A percentile compares a stretch with the other conserved stretches of the same genome.
These are phyloP conservation scores for Colletotrichum australisinense DNA, from an alignment of 2,329 filamentous ascomycete genomes.

Conservation along the genomic window DNA sequence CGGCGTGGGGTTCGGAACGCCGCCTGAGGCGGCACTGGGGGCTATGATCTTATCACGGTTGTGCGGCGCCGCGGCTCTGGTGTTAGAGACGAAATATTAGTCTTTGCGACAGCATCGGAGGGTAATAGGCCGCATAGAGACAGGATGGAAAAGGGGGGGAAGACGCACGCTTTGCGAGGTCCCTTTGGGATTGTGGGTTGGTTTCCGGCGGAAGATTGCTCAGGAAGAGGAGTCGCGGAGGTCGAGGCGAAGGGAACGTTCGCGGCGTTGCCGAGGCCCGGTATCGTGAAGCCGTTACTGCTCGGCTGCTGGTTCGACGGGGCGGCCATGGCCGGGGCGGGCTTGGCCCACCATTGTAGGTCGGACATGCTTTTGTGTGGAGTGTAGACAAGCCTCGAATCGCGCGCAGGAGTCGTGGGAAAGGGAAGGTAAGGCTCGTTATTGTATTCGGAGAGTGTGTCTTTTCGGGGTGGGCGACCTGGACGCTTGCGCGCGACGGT, in stretches of 20 bases:
- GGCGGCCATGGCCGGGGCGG: slow-evolving; percentile 2
- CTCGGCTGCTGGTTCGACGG: slow-evolving; percentile 9
- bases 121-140: not conserved
- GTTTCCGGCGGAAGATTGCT: not conserved
- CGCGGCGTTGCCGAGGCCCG: slow-evolving; percentile 29
- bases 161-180: slow-evolving; percentile 10
- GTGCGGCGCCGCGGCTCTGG: not conserved
- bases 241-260: slow-evolving; percentile 1
- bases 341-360: slow-evolving; percentile 34
- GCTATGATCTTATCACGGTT: slow-evolving; percentile 35
- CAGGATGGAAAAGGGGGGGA: not conserved
- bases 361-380: slow-evolving; percentile 14
- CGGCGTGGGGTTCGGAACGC: slow-evolving; percentile 69
- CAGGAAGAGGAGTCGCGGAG: not conserved
- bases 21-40: slow-evolving; percentile 59
- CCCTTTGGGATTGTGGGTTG: not conserved
- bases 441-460: not conserved
- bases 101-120: not conserved
- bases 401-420: not conserved
- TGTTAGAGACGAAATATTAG: not conserved
- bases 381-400: not conserved
- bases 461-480: not conserved
- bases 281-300: slow-evolving; percentile 27
- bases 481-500: not conserved
- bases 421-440: not conserved